Evolutionary conservation across 257 asterid species (phyloP).

Genomic region (Plectranthus barbatus): DNA sequence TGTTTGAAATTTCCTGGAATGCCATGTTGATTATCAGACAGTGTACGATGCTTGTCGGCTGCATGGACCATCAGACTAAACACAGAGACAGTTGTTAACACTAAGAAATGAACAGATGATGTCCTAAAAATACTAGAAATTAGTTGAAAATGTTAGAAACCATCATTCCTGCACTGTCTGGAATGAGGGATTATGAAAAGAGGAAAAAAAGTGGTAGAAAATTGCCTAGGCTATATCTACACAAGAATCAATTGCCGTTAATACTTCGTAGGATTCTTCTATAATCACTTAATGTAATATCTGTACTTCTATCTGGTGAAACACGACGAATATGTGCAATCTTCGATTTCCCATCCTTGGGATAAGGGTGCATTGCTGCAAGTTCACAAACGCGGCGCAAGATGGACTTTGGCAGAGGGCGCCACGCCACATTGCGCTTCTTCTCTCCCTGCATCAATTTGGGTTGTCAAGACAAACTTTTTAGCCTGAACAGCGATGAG

Average conservation of each 20-base stretch:
- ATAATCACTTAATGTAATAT: slow-evolving; percentile 45
- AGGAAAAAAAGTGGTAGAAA: background rate
- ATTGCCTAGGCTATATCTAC: background rate
- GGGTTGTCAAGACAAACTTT: background rate
- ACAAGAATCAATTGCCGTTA: slow-evolving; percentile 23
- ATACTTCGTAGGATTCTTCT: slow-evolving; percentile 44
- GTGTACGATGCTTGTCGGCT: background rate
- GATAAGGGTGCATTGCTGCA: slow-evolving; percentile 70
- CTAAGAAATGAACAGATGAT: background rate
- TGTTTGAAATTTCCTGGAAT: background rate
- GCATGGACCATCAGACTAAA: background rate
- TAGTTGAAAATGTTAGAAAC: background rate
- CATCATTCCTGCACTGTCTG: background rate
- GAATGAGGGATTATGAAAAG: background rate
- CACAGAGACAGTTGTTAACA: background rate
- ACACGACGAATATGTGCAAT: slow-evolving; percentile 11
- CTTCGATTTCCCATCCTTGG: slow-evolving; percentile 54
- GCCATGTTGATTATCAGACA: background rate
- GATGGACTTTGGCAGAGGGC: slow-evolving; percentile 79
- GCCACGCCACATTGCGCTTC: slow-evolving; percentile 80
- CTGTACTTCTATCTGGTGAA: slow-evolving; percentile 42
- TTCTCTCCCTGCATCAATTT: slow-evolving; percentile 53
- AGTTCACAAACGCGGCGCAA: slow-evolving; percentile 66
- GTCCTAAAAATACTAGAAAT: no score
- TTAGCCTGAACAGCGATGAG: no score